Conservation (phyloP, 257 asterid species). For the Verbena officinalis region DNA sequence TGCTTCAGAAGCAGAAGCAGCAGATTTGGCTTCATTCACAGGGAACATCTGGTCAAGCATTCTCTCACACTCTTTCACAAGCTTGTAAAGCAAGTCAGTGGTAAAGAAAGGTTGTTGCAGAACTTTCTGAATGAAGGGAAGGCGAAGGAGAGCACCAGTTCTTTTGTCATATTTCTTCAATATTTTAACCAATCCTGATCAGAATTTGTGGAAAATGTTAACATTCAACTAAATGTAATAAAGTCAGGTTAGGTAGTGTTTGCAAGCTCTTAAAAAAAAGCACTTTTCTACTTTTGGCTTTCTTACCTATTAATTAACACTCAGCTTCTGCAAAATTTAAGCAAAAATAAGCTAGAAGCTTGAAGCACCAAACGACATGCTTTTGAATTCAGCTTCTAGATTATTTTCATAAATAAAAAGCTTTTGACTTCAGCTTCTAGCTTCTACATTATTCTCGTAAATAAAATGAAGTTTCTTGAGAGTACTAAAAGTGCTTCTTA, state of each 20-base stretch:
- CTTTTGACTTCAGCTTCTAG: too few species aligned
- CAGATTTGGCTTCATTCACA: constrained; percentile 29
- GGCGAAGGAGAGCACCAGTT: constrained; percentile 89
- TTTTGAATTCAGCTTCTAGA: too few species aligned
- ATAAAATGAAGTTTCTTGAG: too few species aligned
- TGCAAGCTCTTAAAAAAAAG: not conserved
- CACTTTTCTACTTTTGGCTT: not conserved
- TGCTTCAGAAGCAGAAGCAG: constrained; percentile 27
- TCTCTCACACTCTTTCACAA: constrained; percentile 86
- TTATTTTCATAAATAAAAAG: too few species aligned
- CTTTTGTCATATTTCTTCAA: constrained; percentile 92
- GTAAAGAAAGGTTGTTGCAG: constrained; percentile 91
- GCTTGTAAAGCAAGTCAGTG: constrained; percentile 80
- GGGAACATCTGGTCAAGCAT: constrained; percentile 80
- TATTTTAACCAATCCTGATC: constrained; percentile 82
- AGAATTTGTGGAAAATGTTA: not conserved
- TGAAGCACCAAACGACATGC: too few species aligned
- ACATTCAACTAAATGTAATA: not conserved
- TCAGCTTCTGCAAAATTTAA: too few species aligned
- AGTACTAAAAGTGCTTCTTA: too few species aligned
- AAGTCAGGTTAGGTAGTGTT: not conserved
- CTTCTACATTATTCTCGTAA: too few species aligned
- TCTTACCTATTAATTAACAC: too few species aligned
- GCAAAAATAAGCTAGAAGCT: too few species aligned
- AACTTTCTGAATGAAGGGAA: constrained; percentile 93